Evolutionary conservation across 2,329 filamentous ascomycete genomes (phyloP).

Genomic region (Madurella mycetomatis): DNA sequence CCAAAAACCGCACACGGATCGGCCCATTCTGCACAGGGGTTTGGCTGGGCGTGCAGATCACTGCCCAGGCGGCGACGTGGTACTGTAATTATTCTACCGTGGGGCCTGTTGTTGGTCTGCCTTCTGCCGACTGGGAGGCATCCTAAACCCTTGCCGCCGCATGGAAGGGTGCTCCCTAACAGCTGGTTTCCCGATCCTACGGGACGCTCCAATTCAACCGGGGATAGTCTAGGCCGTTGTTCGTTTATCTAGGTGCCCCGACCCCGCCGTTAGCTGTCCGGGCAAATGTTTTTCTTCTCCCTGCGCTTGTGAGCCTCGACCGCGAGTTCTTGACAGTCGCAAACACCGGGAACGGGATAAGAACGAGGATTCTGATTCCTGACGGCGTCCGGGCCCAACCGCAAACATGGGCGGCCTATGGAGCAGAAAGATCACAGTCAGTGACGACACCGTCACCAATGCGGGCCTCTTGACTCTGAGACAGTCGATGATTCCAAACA

Average conservation of each 20-base stretch:
- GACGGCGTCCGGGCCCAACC: neutral
- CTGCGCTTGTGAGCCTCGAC: no score
- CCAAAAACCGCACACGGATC: no score
- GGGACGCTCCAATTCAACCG: neutral
- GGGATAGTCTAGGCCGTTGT: neutral
- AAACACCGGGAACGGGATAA: no score
- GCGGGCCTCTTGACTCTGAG: conserved; percentile 31
- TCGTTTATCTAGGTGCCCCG: neutral
- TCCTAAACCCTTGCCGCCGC: neutral
- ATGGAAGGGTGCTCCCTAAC: neutral
- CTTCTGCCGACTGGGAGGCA: conserved; percentile 1
- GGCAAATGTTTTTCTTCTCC: no score
- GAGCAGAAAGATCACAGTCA: conserved; percentile 31
- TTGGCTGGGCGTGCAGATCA: no score
- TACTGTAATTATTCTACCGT: neutral
- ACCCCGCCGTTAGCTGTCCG: neutral
- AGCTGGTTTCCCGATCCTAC: neutral
- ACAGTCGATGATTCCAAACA: conserved; percentile 33
- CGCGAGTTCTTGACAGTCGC: no score
- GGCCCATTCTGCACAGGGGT: no score
- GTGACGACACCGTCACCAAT: conserved; percentile 32
- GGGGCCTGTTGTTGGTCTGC: neutral
- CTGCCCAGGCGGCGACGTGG: neutral
- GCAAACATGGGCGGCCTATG: conserved; percentile 15
- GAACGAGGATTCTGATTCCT: no score